phyloP scores from a whole-genome alignment of 1,284 basidiomycete species.

The Ustilago lituana region DNA sequence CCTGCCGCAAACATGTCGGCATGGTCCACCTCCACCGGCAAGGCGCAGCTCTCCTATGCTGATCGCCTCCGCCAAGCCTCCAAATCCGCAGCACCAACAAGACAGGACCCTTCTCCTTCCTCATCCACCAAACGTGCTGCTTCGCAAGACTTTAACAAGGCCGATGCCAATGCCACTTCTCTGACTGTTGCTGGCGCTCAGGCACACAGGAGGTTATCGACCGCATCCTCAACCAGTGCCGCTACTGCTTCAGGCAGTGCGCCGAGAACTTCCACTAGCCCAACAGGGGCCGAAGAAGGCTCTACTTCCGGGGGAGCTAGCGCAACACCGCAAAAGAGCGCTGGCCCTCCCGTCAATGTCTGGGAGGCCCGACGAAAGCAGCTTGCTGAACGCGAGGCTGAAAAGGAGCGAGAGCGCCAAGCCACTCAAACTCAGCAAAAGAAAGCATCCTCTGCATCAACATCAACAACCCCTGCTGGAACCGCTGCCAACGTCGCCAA shows the following conservation, averaged over 20 bases:
- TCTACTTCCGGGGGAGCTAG: constrained; percentile 2
- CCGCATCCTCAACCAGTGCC: constrained; percentile 8
- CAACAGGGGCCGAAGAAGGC: constrained; percentile 1
- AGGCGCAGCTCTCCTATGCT: constrained; percentile 54
- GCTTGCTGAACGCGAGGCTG: constrained; percentile 43
- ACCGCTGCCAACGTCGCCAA: background rate
- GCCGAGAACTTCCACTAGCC: background rate
- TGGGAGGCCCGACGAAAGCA: constrained; percentile 55
- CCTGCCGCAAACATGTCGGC: constrained; percentile 42
- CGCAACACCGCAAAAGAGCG: background rate
- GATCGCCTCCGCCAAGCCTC: constrained; percentile 49
- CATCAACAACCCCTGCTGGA: background rate
- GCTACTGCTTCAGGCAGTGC: constrained; percentile 3
- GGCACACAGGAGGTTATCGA: constrained; percentile 7
- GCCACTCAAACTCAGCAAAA: constrained; percentile 16
- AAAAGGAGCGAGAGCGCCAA: constrained; percentile 27
- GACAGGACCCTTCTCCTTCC: constrained; percentile 9
- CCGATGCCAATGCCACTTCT: background rate
- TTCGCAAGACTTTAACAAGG: constrained; percentile 1
- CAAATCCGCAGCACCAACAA: constrained; percentile 19
- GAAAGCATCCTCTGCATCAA: constrained; percentile 8
- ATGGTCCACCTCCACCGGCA: constrained; percentile 52
- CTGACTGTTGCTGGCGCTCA: constrained; percentile 4
- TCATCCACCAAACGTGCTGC: constrained; percentile 7
- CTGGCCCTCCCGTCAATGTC: constrained; percentile 40